These are phyloP conservation scores for Cutaneotrichosporon daszewskae DNA, from an alignment of 1,284 basidiomycete species.

Conservation along the genomic window DNA sequence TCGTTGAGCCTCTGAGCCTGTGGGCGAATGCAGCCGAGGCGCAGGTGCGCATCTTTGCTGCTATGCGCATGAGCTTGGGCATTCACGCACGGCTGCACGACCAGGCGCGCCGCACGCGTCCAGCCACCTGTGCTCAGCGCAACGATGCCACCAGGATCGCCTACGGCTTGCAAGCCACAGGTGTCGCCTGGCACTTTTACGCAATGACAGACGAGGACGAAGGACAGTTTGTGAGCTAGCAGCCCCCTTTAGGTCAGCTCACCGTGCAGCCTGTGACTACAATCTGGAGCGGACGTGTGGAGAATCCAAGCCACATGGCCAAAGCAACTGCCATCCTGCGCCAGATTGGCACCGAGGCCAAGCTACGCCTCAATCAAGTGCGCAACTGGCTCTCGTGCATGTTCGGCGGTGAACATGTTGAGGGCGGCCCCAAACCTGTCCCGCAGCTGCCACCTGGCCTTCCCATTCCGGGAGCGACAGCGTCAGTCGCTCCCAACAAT, in stretches of 20 bases:
- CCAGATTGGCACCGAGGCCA: constrained; percentile 4
- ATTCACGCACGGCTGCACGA: constrained; percentile 4
- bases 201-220: constrained; percentile 5
- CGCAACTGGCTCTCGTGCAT: constrained; percentile 5
- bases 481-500: not conserved
- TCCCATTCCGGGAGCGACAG: not conserved
- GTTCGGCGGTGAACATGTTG: not conserved
- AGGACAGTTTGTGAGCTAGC: constrained; percentile 5
- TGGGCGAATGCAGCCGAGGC: not conserved
- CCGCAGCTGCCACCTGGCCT: not conserved
- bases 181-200: constrained; percentile 4
- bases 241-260: not conserved
- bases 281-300: constrained; percentile 8
- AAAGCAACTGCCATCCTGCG: constrained; percentile 3
- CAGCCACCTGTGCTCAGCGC: not conserved
- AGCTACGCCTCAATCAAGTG: not conserved
- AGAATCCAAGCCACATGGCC: constrained; percentile 2
- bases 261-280: constrained; percentile 5
- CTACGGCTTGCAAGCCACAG: constrained; percentile 5
- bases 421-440: not conserved
- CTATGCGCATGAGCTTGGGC: constrained; percentile 9
- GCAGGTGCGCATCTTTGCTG: constrained; percentile 3
- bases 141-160: not conserved
- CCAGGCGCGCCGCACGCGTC: not conserved
- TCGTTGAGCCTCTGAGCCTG: constrained; percentile 7